phyloP scores from a whole-genome alignment of 345 rosid genomes.

The Brassica incana region DNA sequence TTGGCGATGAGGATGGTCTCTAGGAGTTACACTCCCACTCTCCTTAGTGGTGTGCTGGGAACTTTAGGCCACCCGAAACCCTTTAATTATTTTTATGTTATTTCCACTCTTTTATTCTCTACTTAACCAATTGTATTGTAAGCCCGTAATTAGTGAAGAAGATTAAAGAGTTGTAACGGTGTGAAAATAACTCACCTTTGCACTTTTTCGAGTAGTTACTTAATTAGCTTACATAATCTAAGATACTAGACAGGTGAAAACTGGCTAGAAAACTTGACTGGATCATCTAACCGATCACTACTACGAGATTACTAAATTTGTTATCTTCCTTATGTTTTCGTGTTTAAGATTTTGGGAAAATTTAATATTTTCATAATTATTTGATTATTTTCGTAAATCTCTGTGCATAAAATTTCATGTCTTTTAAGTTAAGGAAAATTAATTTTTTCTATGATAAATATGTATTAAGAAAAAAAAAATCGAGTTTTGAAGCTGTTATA shows the following conservation, averaged over 20 bases:
- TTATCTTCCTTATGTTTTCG: no score
- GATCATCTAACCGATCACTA: background rate
- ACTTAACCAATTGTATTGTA: slow-evolving; percentile 37
- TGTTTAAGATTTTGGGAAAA: no score
- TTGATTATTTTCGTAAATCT: no score
- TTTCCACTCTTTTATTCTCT: slow-evolving; percentile 29
- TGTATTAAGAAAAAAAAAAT: no score
- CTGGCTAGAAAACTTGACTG: background rate
- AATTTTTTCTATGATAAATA: no score
- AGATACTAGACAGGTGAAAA: background rate
- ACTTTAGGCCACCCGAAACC: slow-evolving; percentile 36
- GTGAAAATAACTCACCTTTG: background rate
- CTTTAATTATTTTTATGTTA: background rate
- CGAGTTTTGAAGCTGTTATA: no score
- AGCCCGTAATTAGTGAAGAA: slow-evolving; percentile 35
- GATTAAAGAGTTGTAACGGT: slow-evolving; percentile 15
- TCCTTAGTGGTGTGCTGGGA: slow-evolving; percentile 36
- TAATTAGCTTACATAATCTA: background rate
- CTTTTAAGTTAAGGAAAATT: no score
- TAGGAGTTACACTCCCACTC: background rate
- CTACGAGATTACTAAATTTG: no score
- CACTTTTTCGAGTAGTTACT: background rate
- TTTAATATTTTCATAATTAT: no score
- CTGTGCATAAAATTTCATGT: no score
- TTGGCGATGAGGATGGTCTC: slow-evolving; percentile 28